Conservation (phyloP, 1,284 basidiomycete genomes). For the Porodaedalea pini region DNA sequence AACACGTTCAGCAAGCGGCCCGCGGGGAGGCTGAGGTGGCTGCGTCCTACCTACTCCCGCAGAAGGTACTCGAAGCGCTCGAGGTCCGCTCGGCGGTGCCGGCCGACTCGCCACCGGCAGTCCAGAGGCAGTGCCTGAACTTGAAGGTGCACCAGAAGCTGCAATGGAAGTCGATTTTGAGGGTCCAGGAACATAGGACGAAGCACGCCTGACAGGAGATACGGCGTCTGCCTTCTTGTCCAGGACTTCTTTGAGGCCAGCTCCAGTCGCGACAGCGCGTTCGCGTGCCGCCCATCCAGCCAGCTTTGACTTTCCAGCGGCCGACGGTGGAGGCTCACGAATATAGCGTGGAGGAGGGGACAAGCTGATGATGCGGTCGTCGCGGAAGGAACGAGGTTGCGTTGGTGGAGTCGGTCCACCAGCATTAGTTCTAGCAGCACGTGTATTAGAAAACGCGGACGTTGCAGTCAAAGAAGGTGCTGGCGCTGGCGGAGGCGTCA, state of each 20-base stretch:
- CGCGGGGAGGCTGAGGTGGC: constrained; percentile 31
- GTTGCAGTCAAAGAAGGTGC: background rate
- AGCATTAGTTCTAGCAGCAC: background rate
- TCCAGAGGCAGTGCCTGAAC: constrained; percentile 26
- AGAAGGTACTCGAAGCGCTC: constrained; percentile 36
- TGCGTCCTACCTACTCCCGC: constrained; percentile 23
- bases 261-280: background rate
- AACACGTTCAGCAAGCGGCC: constrained; percentile 43
- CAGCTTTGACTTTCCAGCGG: constrained; percentile 17
- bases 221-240: background rate
- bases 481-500: background rate
- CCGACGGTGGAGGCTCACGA: constrained; percentile 24
- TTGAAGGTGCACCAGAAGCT: too few species aligned
- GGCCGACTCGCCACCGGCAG: constrained; percentile 22
- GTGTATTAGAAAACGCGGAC: background rate
- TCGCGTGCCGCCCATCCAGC: background rate
- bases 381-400: constrained; percentile 43
- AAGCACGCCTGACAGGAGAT: constrained; percentile 6
- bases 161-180: too few species aligned
- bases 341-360: background rate
- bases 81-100: constrained; percentile 46
- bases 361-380: constrained; percentile 28
- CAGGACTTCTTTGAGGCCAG: background rate
- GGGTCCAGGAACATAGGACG: constrained; percentile 15
- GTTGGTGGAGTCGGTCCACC: constrained; percentile 41